Evolutionary conservation across 805 yeast species (phyloP).

Genomic region (Myxozyma sirexii): DNA sequence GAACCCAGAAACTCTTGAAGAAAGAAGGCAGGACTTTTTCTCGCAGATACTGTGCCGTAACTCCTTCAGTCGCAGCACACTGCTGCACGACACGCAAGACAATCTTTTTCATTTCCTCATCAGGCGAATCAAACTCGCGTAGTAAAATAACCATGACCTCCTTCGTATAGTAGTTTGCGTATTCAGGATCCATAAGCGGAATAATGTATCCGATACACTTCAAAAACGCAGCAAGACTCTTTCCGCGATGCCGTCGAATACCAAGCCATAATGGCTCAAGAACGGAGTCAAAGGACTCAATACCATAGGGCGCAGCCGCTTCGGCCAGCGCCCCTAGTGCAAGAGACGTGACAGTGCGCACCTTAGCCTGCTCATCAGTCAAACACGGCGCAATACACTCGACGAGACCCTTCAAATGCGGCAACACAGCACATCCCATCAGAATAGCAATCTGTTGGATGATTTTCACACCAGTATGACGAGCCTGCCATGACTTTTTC

Average conservation of each 20-base stretch:
- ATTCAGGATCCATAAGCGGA: constrained; percentile 85
- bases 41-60: constrained; percentile 52
- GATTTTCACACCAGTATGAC: constrained; percentile 78
- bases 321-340: constrained; percentile 78
- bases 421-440: constrained; percentile 73
- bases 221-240: constrained; percentile 71
- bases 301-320: constrained; percentile 83
- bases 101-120: constrained; percentile 81
- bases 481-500: constrained; percentile 75
- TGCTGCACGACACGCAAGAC: constrained; percentile 69
- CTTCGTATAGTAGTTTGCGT: constrained; percentile 72
- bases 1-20: constrained; percentile 74
- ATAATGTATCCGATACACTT: constrained; percentile 77
- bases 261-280: constrained; percentile 84
- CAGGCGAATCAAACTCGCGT: constrained; percentile 78
- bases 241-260: constrained; percentile 73
- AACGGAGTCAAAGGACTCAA: constrained; percentile 76
- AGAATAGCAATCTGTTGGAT: constrained; percentile 74
- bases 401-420: constrained; percentile 68
- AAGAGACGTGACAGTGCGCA: constrained; percentile 69
- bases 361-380: constrained; percentile 66
- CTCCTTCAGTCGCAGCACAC: constrained; percentile 63
- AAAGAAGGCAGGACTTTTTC: constrained; percentile 62
- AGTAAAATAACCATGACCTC: constrained; percentile 69
- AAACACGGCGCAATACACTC: constrained; percentile 61